Evolutionary conservation across 306 rosid species (phyloP).

Genomic region (Casuarina cunninghamiana): DNA sequence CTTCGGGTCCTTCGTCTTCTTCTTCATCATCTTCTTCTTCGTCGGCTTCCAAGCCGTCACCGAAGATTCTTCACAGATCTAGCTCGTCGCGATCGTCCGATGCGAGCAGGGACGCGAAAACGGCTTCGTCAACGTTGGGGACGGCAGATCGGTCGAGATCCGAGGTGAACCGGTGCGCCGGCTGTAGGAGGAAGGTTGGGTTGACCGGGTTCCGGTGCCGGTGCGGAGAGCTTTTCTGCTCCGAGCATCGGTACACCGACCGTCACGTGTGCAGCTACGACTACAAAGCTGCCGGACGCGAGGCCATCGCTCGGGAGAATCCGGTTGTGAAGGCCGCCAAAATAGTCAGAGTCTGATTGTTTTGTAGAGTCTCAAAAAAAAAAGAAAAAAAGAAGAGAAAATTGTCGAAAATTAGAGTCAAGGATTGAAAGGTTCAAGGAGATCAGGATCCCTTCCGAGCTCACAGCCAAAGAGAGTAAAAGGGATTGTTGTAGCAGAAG

Average conservation of each 20-base stretch:
- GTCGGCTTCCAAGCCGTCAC: constrained; percentile 37
- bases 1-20: constrained; percentile 12
- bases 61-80: constrained; percentile 38
- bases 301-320: constrained; percentile 88
- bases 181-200: constrained; percentile 76
- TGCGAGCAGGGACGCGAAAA: constrained; percentile 28
- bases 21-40: constrained; percentile 41
- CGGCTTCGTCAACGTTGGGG: constrained; percentile 4
- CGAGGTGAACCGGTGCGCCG: constrained; percentile 81
- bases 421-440: constrained; percentile 10
- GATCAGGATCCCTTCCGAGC: constrained; percentile 27
- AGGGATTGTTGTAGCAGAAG: constrained; percentile 26
- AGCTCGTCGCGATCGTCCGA: constrained; percentile 46
- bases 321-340: constrained; percentile 87
- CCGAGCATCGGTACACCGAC: constrained; percentile 90
- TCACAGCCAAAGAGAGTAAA: constrained; percentile 30
- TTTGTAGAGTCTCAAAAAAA: constrained; percentile 23
- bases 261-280: constrained; percentile 94
- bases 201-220: constrained; percentile 93
- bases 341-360: constrained; percentile 72
- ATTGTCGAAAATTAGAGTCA: background rate
- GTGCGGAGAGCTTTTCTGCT: constrained; percentile 88
- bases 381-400: background rate
- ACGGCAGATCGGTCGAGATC: constrained; percentile 28
- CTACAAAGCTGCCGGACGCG: constrained; percentile 84